A percentile compares a stretch with the other conserved stretches of the same genome.
Conservation (phyloP, 2,329 filamentous ascomycete genomes). For the Laburnicola sp. region DNA sequence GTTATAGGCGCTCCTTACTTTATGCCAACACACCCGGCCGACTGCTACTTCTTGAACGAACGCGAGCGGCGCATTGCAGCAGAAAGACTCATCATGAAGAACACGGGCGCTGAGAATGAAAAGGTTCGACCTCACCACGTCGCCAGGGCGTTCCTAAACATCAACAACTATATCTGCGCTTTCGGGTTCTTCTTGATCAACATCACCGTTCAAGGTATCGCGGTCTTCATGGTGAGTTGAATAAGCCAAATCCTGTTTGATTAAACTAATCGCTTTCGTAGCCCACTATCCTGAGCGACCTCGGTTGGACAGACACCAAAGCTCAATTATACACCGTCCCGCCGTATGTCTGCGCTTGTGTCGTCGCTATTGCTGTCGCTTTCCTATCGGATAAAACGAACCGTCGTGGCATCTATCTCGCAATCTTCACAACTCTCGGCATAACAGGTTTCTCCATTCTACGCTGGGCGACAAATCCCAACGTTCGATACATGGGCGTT, state of each 20-base stretch:
- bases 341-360: slow-evolving; percentile 45
- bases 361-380: slow-evolving; percentile 41
- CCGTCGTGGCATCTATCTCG: slow-evolving; percentile 44
- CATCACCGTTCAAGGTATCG: slow-evolving; percentile 59
- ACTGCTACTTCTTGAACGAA: slow-evolving; percentile 56
- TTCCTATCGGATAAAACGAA: slow-evolving; percentile 45
- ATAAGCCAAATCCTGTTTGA: not conserved
- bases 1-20: slow-evolving; percentile 59
- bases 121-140: slow-evolving; percentile 55
- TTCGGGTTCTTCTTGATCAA: slow-evolving; percentile 63
- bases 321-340: slow-evolving; percentile 46
- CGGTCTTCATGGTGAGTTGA: slow-evolving; percentile 43
- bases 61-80: slow-evolving; percentile 59
- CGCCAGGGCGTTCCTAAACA: slow-evolving; percentile 56
- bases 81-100: slow-evolving; percentile 56
- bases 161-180: slow-evolving; percentile 64
- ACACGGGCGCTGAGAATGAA: slow-evolving; percentile 52
- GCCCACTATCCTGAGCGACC: slow-evolving; percentile 44
- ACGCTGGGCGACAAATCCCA: slow-evolving; percentile 60
- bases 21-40: slow-evolving; percentile 56
- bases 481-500: slow-evolving; percentile 57
- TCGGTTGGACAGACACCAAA: slow-evolving; percentile 45
- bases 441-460: slow-evolving; percentile 58
- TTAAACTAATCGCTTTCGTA: slow-evolving; percentile 16
- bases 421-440: slow-evolving; percentile 45